These are phyloP conservation scores for Kwoniella pini DNA, from an alignment of 768 basidiomycete genomes.

Conservation along the genomic window DNA sequence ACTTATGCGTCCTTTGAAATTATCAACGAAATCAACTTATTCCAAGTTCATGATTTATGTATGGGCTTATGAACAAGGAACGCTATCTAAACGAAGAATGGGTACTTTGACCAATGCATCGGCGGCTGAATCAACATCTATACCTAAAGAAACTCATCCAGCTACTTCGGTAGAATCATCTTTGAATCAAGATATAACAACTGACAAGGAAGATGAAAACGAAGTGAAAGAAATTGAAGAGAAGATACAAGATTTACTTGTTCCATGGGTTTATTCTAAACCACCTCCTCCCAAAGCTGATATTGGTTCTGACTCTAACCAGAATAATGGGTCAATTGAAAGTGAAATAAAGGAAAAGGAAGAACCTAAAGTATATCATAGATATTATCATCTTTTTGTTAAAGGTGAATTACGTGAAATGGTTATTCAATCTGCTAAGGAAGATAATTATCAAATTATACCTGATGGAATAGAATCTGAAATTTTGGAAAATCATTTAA, in stretches of 20 bases:
- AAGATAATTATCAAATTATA: conserved; percentile 37
- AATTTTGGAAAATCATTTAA: neutral
- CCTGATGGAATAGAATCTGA: conserved; percentile 2
- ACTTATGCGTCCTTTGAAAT: conserved; percentile 32
- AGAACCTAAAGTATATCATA: conserved; percentile 63
- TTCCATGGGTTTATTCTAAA: conserved; percentile 50
- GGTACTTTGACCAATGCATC: conserved; percentile 50
- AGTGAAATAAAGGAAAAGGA: neutral
- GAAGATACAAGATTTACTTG: conserved; percentile 50
- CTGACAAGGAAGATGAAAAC: conserved; percentile 18
- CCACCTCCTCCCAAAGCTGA: conserved; percentile 5
- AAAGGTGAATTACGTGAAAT: conserved; percentile 72
- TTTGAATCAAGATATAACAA: neutral
- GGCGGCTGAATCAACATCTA: conserved; percentile 7
- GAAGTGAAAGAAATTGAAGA: conserved; percentile 14
- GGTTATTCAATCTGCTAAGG: conserved; percentile 65
- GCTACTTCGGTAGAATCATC: neutral
- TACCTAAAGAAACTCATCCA: neutral
- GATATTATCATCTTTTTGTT: conserved; percentile 96
- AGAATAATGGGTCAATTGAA: neutral
- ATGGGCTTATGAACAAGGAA: conserved; percentile 94
- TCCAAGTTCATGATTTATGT: conserved; percentile 86
- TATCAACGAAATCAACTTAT: conserved; percentile 21
- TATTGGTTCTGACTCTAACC: neutral
- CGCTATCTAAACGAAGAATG: conserved; percentile 73